Base-by-base conservation (phyloP, 208 protist genomes). In the Angomonas deanei region DNA sequence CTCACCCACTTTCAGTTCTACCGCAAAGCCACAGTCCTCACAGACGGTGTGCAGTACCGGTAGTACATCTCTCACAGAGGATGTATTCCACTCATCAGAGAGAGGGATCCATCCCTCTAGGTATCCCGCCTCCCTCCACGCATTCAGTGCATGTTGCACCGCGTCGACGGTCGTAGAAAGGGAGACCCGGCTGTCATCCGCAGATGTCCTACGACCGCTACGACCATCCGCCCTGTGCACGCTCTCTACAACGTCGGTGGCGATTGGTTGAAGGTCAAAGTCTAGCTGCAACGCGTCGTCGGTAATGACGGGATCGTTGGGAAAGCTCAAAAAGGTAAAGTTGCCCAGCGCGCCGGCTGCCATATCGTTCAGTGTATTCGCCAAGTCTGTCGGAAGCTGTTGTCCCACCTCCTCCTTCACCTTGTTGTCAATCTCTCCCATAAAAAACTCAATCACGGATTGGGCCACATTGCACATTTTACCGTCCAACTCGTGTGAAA, bases 31-130 rank as follows among this genome's bases (percentile, higher is more conserved):
- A 47, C 87, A 93, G n/a, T 87, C 61, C 1, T 64, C 68, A 52
- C 87, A 93, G 38, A 81, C 32, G 4, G 52, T 31, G 56, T 84
- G 83, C 15, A 74, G 24, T 6, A 65, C 66, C 3, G 87, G 87
- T 28, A 82, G 73, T 3, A 90, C 63, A 11, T 78, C 61, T 23
- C 62, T n/a, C 27, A 93, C 62, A 2, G 83, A 19, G 11, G 77
- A 74, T 0, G 81, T 83, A 57, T 86, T 91, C 48, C 71, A 72
- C 21, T 69, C 27, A n/a, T n/a, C n/a, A n/a, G n/a, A n/a, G 0
- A 32, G 31, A 1, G 74, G 64, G 23, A 84, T 24, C 17, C 15
- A 0, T 2, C 52, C 6, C 5, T 52, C 59, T 23, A 32, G 48
- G 10, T 38, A 30, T 23, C 68, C 61, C 63, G 15, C 60, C 50